Evolutionary conservation across 805 yeast genomes (phyloP).

Genomic region (Monosporozyma servazzii): DNA sequence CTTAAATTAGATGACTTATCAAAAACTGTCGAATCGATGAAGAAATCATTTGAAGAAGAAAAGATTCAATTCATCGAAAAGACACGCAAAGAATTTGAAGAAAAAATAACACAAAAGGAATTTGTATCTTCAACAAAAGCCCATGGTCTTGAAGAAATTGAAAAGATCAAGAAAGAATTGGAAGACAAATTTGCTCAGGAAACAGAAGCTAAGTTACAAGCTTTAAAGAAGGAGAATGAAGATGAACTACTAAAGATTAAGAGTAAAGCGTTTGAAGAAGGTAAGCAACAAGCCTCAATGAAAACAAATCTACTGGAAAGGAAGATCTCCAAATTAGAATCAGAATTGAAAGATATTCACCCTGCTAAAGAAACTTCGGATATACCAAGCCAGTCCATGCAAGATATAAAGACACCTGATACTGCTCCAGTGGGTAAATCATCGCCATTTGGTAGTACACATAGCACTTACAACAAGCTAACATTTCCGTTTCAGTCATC

Average conservation of each 20-base stretch:
- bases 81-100: constrained; percentile 8
- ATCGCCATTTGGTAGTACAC: not conserved
- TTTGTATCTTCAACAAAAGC: not conserved
- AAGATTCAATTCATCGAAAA: constrained; percentile 5
- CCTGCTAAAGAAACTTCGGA: not conserved
- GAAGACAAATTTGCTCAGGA: constrained; percentile 7
- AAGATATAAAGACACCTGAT: not conserved
- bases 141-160: not conserved
- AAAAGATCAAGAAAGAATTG: not conserved
- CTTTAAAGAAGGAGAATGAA: not conserved
- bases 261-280: constrained; percentile 17
- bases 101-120: constrained; percentile 8
- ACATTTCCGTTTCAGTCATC: constrained; percentile 2
- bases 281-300: constrained; percentile 14
- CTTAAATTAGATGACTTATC: constrained; percentile 11
- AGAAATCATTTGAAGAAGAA: constrained; percentile 24
- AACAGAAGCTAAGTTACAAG: constrained; percentile 7
- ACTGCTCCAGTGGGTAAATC: not conserved
- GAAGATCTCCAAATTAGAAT: constrained; percentile 23
- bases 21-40: constrained; percentile 21
- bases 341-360: not conserved
- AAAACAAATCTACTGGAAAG: constrained; percentile 23
- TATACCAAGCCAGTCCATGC: not conserved
- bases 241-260: not conserved
- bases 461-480: not conserved